Base-by-base conservation (phyloP, 2,329 filamentous ascomycete species). In the Thyridium curvatum region DNA sequence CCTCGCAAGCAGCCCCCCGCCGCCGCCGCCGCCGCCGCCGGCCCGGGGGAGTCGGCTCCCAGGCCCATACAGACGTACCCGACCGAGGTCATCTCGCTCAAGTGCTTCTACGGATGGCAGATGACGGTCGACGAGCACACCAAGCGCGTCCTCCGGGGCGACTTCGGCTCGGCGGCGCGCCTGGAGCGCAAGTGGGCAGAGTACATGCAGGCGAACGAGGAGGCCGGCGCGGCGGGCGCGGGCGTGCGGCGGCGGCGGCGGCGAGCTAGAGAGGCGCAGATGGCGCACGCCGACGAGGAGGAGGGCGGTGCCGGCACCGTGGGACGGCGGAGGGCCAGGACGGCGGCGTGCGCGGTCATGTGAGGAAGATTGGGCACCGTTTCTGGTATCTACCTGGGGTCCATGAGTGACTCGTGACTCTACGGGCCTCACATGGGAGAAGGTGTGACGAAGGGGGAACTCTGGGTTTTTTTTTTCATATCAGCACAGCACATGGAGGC, bases 91-190 rank as follows among this genome's bases (percentile, higher is more conserved):
- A 88, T 97, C 43, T 72, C 80, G 6, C 72, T 97, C 32, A 96
- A 95, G 61, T 94, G 89, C 61, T 97, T 91, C 66, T 94, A 94
- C 59, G 88, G 85, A 32, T 96, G 87, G 78, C 91, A 97, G 63
- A 86, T 87, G 65, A 96, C 89, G 0, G 89, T 96, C 4, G 85
- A 96, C 49, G 89, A 96, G 59, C 91, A 97, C 61, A 89, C 82
- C 38, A 91, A 90, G 64, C 79, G 90, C 4, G 86, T 96, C 1
- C 60, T 94, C 37, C 71, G 77, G 4, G 87, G 87, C 7, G 86
- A 95, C 45, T 74, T 88, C 42, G 68, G 72, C 0, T 74, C 85
- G 1, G 93, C 93, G 1, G 73, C 72, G 30, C 71, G 86, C n/a
- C 70, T 97, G 15, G 90, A 95, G 67, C 74, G 82, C 46, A 94